Base-by-base conservation (phyloP, 768 basidiomycete species). In the Lentinula raphanica region DNA sequence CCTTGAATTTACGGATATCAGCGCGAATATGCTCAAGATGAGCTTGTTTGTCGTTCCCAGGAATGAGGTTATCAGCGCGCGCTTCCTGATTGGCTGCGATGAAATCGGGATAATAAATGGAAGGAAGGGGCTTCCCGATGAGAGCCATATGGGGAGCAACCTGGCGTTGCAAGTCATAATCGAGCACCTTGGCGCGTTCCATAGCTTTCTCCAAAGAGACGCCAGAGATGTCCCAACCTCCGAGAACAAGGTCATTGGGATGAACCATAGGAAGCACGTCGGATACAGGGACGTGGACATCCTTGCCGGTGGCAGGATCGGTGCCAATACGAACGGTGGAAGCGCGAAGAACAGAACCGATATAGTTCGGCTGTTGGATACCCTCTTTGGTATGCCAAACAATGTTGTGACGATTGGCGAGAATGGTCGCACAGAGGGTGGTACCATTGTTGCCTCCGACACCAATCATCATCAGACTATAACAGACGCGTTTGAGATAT, bases 161-260 rank as follows among this genome's bases (percentile, higher is more conserved):
- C 73, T 98, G 96, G 68, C 94, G 90, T 77, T 98, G 96, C 58
- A 98, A 86, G 71, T 98, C 96, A 67, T 91, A 98, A 69, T 96
- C 92, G 55, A 98, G 84, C 57, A 98, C 97, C 69, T 92, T 80
- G 50, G 95, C 90, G 62, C 96, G 92, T 61, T 81, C 76, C 94
- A 98, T 97, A 13, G 97, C 94, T 73, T 87, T 81, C 73, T 98
- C 94, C 76, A 99, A 82, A 40, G 85, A 71, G 38, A 85, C 42
- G 42, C 87, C 82, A 42, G 94, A 97, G 67, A 99, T 98, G 67
- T 99, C 97, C 97, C 96, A 99, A 19, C 97, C 96, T 49, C 97
- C 93, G 62, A 98, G 84, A 63, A 97, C 92, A 67, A 98, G 87
- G 74, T 98, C 97, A 68, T 97, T 95, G 50, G 96, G 96, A 75